Evolutionary conservation across 176 grass and related monocot genomes (phyloP).

Genomic region (Thinopyrum elongatum): DNA sequence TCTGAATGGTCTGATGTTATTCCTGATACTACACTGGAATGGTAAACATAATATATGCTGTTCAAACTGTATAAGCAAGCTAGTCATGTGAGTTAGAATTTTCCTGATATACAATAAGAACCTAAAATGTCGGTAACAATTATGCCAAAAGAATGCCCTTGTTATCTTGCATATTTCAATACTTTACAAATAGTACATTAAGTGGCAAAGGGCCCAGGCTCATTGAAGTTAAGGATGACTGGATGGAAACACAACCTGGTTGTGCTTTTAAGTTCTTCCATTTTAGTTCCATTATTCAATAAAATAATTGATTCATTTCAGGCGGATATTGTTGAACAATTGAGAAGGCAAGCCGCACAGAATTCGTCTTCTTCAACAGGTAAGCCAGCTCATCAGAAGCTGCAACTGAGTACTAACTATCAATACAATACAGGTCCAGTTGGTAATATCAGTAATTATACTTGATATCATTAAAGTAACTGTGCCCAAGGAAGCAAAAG

Average conservation of each 20-base stretch:
- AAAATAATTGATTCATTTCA: conserved; percentile 22
- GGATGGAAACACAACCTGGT: neutral
- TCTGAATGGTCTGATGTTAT: neutral
- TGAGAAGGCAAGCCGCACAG: conserved; percentile 27
- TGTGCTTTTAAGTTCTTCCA: conserved; percentile 15
- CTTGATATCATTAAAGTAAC: neutral
- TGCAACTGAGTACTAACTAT: conserved; percentile 15
- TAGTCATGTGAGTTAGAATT: neutral
- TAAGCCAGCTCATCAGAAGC: conserved; percentile 25
- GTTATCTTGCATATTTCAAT: conserved; percentile 11
- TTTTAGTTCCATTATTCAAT: conserved; percentile 21
- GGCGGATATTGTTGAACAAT: conserved; percentile 35
- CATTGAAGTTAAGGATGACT: conserved; percentile 4
- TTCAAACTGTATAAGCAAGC: conserved; percentile 23
- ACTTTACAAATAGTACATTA: conserved; percentile 9
- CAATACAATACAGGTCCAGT: neutral
- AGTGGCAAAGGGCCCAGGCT: conserved; percentile 10
- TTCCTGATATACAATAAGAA: conserved; percentile 7
- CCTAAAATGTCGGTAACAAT: neutral
- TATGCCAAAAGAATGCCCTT: neutral
- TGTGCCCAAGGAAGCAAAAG: conserved; percentile 25
- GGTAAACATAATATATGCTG: neutral
- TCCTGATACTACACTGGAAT: conserved; percentile 18
- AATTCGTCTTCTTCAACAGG: conserved; percentile 18
- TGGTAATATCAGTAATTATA: conserved; percentile 9